Evolutionary conservation across 1,139 yeast species (phyloP), one percentile per base, ranked within the genome.

Genomic region (Debaryomycetaceae sp.): DNA sequence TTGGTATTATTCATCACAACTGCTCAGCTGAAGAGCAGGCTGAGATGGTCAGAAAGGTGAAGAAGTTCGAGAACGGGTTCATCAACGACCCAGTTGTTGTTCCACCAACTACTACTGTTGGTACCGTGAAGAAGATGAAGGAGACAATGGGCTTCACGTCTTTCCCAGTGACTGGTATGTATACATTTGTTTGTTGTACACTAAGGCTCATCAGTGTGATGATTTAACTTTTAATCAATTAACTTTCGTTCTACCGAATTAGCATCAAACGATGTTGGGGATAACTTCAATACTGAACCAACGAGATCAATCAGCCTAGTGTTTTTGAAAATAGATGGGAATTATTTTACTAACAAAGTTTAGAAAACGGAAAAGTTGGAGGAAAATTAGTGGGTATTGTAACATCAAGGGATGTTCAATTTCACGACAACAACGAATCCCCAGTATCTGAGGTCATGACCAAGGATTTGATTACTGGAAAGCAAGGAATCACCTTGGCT

Each of bases 231-330:
- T 54, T 59, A 54, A 49, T 52, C 62, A 64, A 64, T 74, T 87
- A 89, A 92, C 98, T 92, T 92, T 92, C 98, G 98, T 92, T 92
- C 98, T 92, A 85, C 98, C 96, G 97, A 84, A 59, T 67, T 16
- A 64, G 65, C 95, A 86, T 87, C 94, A 83, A 83, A 85, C 95
- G 95, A 91, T 87, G 96, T 78, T 88, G 97, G 70, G 95, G 97
- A 89, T 51, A 80, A 72, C 54, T 53, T 68, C 61, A 60, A 63
- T 57, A 33, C 35, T 33, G 24, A 17, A 19, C n/a, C 6, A 18
- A 15, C 15, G 15, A 16, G 17, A 17, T 2, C 17, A n/a, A 17
- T 4, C 3, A 33, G 14, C 15, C 19, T 16, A 17, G 17, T 31
- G 26, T 15, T 34, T 8, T n/a, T n/a, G n/a, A 13, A n/a, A 36